Evolutionary conservation across 2,329 filamentous ascomycete genomes (phyloP).

Genomic region (Atkinsonella hypoxylon): DNA sequence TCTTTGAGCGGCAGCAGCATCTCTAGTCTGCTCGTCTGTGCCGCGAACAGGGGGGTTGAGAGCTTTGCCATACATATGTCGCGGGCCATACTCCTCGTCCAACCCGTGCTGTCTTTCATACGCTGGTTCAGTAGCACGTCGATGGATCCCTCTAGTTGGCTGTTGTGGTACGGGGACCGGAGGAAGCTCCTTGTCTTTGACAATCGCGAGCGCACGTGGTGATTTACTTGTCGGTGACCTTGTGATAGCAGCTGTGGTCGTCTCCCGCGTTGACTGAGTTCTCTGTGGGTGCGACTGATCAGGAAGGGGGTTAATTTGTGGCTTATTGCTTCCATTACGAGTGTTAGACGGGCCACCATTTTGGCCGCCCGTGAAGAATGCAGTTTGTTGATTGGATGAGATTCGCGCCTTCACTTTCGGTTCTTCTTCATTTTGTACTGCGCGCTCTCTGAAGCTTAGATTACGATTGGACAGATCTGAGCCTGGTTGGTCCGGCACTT

Average conservation of each 20-base stretch:
- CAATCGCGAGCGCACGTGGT: slow-evolving; percentile 6
- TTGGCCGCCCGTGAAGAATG: slow-evolving; percentile 15
- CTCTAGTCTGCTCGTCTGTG: slow-evolving; percentile 3
- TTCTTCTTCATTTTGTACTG: slow-evolving; percentile 31
- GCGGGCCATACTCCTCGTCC: slow-evolving; percentile 17
- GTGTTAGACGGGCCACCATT: slow-evolving; percentile 25
- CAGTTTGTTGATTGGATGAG: slow-evolving; percentile 11
- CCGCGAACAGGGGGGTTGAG: neutral
- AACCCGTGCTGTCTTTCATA: slow-evolving; percentile 15
- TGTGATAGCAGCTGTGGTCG: slow-evolving; percentile 17
- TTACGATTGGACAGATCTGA: slow-evolving; percentile 38
- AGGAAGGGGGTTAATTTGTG: slow-evolving; percentile 44
- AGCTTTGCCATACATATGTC: slow-evolving; percentile 11
- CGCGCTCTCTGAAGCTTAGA: slow-evolving; percentile 48
- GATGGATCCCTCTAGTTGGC: slow-evolving; percentile 11
- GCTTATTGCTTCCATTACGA: slow-evolving; percentile 44
- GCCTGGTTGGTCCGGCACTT: slow-evolving; percentile 9
- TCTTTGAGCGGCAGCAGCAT: slow-evolving; percentile 10
- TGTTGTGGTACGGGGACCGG: slow-evolving; percentile 13
- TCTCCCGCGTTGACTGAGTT: slow-evolving; percentile 23
- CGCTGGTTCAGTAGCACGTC: slow-evolving; percentile 19
- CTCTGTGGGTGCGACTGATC: slow-evolving; percentile 33
- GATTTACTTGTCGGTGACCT: slow-evolving; percentile 1
- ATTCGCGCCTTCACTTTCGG: slow-evolving; percentile 17
- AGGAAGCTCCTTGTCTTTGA: slow-evolving; percentile 22